These are phyloP conservation scores for Paulownia fortunei DNA, from an alignment of 257 asterid genomes.

Conservation along the genomic window DNA sequence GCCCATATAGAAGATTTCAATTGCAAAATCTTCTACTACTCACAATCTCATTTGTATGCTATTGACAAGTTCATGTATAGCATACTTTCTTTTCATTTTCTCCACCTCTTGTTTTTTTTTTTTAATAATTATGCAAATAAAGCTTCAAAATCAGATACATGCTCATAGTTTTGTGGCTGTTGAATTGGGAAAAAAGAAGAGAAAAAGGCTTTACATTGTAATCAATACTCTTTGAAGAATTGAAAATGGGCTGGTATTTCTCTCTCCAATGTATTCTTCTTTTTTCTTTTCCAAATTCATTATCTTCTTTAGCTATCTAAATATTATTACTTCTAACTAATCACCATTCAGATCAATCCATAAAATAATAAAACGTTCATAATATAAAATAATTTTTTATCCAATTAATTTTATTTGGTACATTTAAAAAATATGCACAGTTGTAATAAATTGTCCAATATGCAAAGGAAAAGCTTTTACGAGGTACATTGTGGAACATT, in stretches of 20 bases:
- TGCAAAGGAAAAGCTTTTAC: too few species aligned
- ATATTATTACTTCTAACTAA: too few species aligned
- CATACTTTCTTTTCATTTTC: background rate
- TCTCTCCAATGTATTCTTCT: background rate
- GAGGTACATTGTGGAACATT: too few species aligned
- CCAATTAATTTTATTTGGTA: too few species aligned
- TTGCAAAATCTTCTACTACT: slow-evolving; percentile 10
- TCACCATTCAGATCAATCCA: too few species aligned
- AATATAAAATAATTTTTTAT: too few species aligned
- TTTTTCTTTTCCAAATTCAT: background rate
- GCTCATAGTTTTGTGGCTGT: background rate
- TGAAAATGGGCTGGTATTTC: background rate
- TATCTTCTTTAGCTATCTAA: too few species aligned
- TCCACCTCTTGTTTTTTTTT: background rate
- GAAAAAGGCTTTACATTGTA: background rate
- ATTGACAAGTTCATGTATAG: background rate
- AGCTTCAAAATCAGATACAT: background rate
- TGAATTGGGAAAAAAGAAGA: background rate
- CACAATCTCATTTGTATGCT: background rate
- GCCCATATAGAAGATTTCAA: slow-evolving; percentile 52
- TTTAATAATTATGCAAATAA: too few species aligned
- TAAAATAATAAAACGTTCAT: too few species aligned
- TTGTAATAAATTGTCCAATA: too few species aligned
- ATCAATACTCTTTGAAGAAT: background rate
- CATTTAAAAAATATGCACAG: too few species aligned